Base-by-base conservation (phyloP, 495 filamentous ascomycete species). In the Daldinia caldariorum region DNA sequence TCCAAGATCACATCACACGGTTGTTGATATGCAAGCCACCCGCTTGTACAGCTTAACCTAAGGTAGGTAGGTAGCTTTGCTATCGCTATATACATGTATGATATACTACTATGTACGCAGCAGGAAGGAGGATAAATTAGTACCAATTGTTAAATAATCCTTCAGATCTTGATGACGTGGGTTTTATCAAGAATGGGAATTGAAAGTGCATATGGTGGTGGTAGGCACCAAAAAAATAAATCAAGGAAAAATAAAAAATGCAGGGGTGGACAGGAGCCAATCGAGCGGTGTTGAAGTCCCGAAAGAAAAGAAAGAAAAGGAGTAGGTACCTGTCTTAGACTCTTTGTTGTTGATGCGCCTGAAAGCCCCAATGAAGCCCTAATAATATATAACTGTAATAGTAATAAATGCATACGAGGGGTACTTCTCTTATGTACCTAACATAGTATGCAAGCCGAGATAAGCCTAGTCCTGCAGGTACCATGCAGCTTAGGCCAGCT, bases 131-230 rank as follows among this genome's bases (percentile, higher is more conserved):
- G 22, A 20, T 43, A n/a, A 56, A 14, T 20, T 60, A 53, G 55
- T 16, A 47, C 29, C 16, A 56, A 62, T 47, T 59, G 50, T 59
- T 31, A 67, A 67, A 58, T 64, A 38, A 67, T 68, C 59, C 59
- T 72, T 55, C 64, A 60, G 54, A 50, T 72, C 29, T 49, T 5
- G 56, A 67, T 67, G 69, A 72, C 64, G 64, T 67, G 69, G 64
- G 58, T 55, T 61, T 55, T 61, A 58, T 66, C 18, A 43, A 58
- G 3, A 72, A 56, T 29, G 60, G 53, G n/a, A 35, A 35, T 56
- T 35, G 32, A 32, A 37, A 56, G 31, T 35, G 26, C 26, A 26
- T 26, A 26, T n/a, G n/a, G n/a, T n/a, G n/a, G n/a, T n/a, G n/a
- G n/a, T n/a, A n/a, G n/a, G n/a, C n/a, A n/a, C n/a, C n/a, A n/a